Evolutionary conservation across 2,329 filamentous ascomycete genomes (phyloP).

Genomic region (Phyllosticta capitalensis): DNA sequence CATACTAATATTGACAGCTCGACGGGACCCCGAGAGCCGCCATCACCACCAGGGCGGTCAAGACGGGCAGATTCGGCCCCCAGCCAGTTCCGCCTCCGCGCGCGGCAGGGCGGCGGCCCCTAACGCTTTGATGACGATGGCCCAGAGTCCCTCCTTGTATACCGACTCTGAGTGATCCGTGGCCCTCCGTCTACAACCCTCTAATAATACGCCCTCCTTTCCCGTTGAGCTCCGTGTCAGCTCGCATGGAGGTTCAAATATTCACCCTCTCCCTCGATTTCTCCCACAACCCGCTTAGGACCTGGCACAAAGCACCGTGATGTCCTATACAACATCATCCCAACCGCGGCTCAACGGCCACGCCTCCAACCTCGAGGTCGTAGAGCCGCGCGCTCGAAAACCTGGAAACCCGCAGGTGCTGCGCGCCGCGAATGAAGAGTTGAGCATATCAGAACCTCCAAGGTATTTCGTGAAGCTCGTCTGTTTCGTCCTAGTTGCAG

Average conservation of each 20-base stretch:
- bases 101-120: too few relatives aligned
- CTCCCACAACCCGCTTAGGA: background rate
- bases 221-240: background rate
- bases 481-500: background rate
- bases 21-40: too few relatives aligned
- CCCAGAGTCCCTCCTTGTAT: background rate
- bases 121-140: slow-evolving; percentile 5
- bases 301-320: background rate
- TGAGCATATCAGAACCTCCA: slow-evolving; percentile 25
- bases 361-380: slow-evolving; percentile 15
- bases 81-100: background rate
- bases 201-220: background rate
- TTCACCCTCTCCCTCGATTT: background rate
- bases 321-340: slow-evolving; percentile 6
- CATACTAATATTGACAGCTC: too few relatives aligned
- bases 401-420: slow-evolving; percentile 25
- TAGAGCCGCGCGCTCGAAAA: slow-evolving; percentile 28
- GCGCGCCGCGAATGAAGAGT: slow-evolving; percentile 26
- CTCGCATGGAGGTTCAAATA: background rate
- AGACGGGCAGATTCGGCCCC: background rate
- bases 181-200: background rate
- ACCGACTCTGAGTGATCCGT: background rate
- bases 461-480: slow-evolving; percentile 15
- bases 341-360: slow-evolving; percentile 16
- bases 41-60: too few relatives aligned